Evolutionary conservation across 164 flowering plant species (phyloP), one percentile per base, ranked within the genome.

Genomic region (Vitis riparia): DNA sequence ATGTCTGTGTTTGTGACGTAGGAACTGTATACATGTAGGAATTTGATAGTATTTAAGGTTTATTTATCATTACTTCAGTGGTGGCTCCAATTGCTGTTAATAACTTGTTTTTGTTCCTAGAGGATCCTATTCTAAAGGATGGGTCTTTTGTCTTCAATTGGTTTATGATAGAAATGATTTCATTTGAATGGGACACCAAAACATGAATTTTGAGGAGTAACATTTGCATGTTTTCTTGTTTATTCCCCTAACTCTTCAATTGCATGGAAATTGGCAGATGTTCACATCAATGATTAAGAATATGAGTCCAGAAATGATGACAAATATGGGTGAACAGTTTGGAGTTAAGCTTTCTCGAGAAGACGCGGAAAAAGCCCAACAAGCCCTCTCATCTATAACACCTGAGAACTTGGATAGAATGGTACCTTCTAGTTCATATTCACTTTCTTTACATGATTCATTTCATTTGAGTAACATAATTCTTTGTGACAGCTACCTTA

Each of bases 231-330:
- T 55, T 19, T 55, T 17, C 11, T 50, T 19, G 9, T 16, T 55
- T 57, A 63, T 52, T 71, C 19, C 3, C 55, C 30, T 70, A 23
- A 15, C 30, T 59, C 60, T 49, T 56, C 68, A 13, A 29, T 65
- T 55, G 11, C 16, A 17, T 68, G 48, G 67, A 49, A 55, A 59
- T 74, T 72, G 69, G 74, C 86, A 95, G 99, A 90, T 96, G 98
- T 83, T 89, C 66, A 64, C 92, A 44, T 87, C 95, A 67, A 89
- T 96, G 98, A 78, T 96, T 12, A 87, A 90, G 76, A 95, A 88
- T 71, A 90, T 95, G 91, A 93, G 78, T 80, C 99, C 98, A 47
- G 98, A 96, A 2, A 88, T 87, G 97, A 90, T 96, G 97, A 86
- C 98, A 67, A 90, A 74, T 85, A 92, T 96, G 99, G 74, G 98